These are phyloP conservation scores for Aspergillus uvarum DNA, from an alignment of 2,329 filamentous ascomycete species.

Conservation along the genomic window DNA sequence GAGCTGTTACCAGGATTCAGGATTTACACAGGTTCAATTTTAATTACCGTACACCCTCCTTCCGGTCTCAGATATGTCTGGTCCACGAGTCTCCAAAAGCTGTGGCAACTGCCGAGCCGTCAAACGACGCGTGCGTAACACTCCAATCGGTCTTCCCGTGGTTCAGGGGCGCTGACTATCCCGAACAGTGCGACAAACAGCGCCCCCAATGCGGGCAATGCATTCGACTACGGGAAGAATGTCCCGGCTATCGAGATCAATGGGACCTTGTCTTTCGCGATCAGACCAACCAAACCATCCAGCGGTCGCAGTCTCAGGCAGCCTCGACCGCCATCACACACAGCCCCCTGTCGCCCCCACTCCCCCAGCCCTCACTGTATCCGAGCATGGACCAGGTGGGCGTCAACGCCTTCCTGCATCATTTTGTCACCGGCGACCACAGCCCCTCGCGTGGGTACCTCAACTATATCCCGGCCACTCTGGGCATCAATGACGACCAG, in stretches of 20 bases:
- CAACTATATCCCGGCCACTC: conserved; percentile 23
- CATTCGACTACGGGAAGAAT: conserved; percentile 23
- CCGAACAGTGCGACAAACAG: conserved; percentile 24
- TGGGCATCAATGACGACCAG: conserved; percentile 17
- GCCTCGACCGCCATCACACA: not conserved
- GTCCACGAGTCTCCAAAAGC: conserved; percentile 18
- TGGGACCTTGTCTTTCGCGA: conserved; percentile 34
- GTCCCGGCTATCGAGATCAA: conserved; percentile 34
- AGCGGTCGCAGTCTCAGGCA: conserved; percentile 15
- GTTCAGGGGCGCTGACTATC: not conserved
- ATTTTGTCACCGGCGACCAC: conserved; percentile 20
- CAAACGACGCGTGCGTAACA: conserved; percentile 22
- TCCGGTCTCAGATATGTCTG: not conserved
- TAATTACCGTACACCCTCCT: not conserved
- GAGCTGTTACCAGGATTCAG: too few relatives aligned
- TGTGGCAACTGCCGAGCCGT: conserved; percentile 24
- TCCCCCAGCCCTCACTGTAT: not conserved
- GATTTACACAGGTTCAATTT: too few relatives aligned
- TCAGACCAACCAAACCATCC: conserved; percentile 26
- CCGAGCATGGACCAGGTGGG: conserved; percentile 25
- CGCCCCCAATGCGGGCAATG: conserved; percentile 28
- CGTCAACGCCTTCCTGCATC: conserved; percentile 26
- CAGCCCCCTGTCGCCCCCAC: not conserved
- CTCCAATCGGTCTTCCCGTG: not conserved
- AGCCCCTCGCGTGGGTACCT: conserved; percentile 23